Evolutionary conservation across 352 stramenopile genomes (phyloP), one percentile per base, ranked within the genome.

Genomic region (Globisporangium acanthophoron): DNA sequence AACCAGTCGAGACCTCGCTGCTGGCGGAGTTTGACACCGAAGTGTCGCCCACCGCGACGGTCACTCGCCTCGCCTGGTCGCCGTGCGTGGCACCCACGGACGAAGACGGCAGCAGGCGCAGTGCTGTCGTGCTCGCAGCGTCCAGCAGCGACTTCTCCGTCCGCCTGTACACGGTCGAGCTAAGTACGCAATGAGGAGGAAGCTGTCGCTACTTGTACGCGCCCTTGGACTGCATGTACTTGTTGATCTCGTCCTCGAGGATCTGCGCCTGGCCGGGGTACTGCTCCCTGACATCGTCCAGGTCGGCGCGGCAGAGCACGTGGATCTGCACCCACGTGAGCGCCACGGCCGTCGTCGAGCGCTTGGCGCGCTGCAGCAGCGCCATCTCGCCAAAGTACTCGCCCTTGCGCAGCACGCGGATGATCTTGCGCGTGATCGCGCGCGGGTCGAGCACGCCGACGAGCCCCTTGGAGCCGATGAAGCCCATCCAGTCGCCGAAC

Each of bases 351-450:
- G 79, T 88, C 0, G 80, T 85, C 1, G 79, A 86, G 7, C 81
- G 74, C 54, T 81, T 85, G n/a, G 78, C 65, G 21, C 67, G 58
- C 44, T 91, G 80, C 39, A 91, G 58, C 35, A 91, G 54, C 13
- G 76, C 77, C 78, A 89, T 91, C 47, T 92, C 82, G 4, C 79
- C 81, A 58, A 91, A 88, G 59, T 90, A 91, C 31, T 91, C 78
- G 18, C 81, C 81, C 48, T 86, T 85, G 9, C 70, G 69, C 39
- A 91, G 67, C 24, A 89, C 85, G 16, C 77, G 64, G 6, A 89
- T 81, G 37, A 91, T 78, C 45, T 79, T 76, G 24, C 70, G 68
- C 40, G 50, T 60, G 5, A 74, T 45, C 0, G 73, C 71, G 9
- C 66, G 73, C 4, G 80, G 80, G 45, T 88, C 80, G 4, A 92